Evolutionary conservation across 2,329 filamentous ascomycete genomes (phyloP).

Genomic region (Knoxdaviesia proteae): DNA sequence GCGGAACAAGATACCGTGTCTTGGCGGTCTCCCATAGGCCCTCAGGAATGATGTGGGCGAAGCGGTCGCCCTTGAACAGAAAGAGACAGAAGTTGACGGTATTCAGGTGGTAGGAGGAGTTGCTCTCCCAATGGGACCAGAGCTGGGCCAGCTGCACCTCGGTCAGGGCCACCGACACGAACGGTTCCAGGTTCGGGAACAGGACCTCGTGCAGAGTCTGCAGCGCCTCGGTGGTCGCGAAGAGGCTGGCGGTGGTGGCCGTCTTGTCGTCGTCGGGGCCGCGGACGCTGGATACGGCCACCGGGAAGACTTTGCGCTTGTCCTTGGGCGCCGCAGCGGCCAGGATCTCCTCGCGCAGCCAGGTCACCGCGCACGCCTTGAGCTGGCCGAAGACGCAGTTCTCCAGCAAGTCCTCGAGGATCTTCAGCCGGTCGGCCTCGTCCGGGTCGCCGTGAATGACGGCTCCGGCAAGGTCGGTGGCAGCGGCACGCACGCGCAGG

Average conservation of each 20-base stretch:
- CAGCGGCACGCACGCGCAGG: slow-evolving; percentile 31
- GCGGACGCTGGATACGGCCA: not conserved
- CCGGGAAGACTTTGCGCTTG: not conserved
- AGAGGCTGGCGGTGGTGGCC: slow-evolving; percentile 13
- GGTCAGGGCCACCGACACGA: slow-evolving; percentile 12
- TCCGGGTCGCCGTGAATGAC: slow-evolving; percentile 38
- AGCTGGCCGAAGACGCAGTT: slow-evolving; percentile 42
- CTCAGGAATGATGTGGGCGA: slow-evolving; percentile 21
- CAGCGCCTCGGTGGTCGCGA: slow-evolving; percentile 31
- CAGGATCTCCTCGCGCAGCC: slow-evolving; percentile 42
- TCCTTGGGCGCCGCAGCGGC: slow-evolving; percentile 16
- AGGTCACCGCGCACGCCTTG: slow-evolving; percentile 40
- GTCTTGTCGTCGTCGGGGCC: not conserved
- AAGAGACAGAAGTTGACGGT: slow-evolving; percentile 40
- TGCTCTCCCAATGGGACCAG: slow-evolving; percentile 29
- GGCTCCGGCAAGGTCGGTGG: slow-evolving; percentile 28
- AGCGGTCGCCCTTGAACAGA: slow-evolving; percentile 15
- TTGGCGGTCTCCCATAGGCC: slow-evolving; percentile 37
- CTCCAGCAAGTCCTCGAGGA: slow-evolving; percentile 43
- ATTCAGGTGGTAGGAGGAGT: slow-evolving; percentile 34
- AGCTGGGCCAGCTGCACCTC: slow-evolving; percentile 21
- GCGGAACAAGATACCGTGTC: slow-evolving; percentile 34
- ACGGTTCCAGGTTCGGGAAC: slow-evolving; percentile 31
- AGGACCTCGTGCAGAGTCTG: slow-evolving; percentile 39
- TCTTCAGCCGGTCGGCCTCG: slow-evolving; percentile 34